Evolutionary conservation across 2,329 filamentous ascomycete genomes (phyloP).

Genomic region (Stenocarpella maydis): DNA sequence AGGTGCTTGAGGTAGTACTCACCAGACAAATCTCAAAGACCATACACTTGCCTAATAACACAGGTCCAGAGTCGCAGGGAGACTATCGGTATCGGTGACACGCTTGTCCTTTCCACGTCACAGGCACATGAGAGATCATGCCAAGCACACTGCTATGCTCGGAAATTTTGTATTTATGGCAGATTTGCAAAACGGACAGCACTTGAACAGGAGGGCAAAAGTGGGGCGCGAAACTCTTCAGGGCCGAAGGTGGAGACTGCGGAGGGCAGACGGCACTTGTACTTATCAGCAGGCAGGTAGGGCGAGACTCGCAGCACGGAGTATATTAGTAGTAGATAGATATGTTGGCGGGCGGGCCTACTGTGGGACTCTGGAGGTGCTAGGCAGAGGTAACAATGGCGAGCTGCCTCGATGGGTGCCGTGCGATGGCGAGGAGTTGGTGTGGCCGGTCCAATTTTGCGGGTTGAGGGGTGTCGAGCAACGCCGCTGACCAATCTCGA

Average conservation of each 20-base stretch:
- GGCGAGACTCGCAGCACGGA: neutral
- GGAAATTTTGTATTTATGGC: too few species aligned
- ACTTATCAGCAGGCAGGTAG: too few species aligned
- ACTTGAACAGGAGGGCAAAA: neutral
- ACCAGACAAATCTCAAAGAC: neutral
- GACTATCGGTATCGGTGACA: too few species aligned
- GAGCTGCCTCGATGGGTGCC: neutral
- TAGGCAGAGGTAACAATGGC: neutral
- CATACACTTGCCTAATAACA: neutral
- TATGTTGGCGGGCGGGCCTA: conserved; percentile 7
- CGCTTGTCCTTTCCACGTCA: neutral
- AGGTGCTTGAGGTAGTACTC: neutral
- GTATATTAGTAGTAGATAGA: too few species aligned
- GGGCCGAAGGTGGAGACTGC: conserved; percentile 20
- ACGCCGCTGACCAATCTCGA: neutral
- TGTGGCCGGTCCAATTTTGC: neutral
- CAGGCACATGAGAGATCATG: neutral
- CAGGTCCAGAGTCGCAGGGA: neutral
- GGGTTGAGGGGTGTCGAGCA: neutral
- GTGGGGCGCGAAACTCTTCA: neutral
- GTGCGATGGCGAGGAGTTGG: conserved; percentile 12
- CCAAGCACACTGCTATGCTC: neutral
- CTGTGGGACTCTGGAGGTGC: neutral
- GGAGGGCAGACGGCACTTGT: conserved; percentile 2
- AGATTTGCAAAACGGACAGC: neutral